A percentile compares a stretch with the other conserved stretches of the same genome.
Conservation (phyloP, 257 asterid species). For the Ilex aquifolium region DNA sequence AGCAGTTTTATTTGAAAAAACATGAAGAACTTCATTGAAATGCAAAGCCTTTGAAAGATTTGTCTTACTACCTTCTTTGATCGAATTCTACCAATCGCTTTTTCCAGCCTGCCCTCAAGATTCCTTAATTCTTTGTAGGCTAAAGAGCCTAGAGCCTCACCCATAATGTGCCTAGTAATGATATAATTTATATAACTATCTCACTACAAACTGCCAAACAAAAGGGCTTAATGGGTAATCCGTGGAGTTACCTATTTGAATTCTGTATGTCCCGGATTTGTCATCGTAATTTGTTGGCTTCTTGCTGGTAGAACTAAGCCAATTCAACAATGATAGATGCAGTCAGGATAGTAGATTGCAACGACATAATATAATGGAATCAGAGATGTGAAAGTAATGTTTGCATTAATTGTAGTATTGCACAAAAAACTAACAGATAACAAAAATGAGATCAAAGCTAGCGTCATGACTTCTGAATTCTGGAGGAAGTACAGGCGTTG, state of each 20-base stretch:
- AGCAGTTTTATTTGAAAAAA: background rate
- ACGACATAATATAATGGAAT: too few relatives aligned
- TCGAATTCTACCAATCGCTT: background rate
- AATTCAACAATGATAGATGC: background rate
- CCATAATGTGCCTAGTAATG: background rate
- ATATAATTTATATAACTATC: background rate
- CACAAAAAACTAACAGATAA: too few relatives aligned
- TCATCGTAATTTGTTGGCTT: background rate
- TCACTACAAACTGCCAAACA: background rate
- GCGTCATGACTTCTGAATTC: too few relatives aligned
- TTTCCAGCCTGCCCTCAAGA: background rate
- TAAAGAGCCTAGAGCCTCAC: background rate
- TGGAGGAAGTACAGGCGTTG: too few relatives aligned
- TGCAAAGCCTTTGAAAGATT: too few relatives aligned
- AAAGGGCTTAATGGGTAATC: too few relatives aligned
- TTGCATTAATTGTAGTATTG: too few relatives aligned
- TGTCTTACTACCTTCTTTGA: background rate
- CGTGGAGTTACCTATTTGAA: background rate
- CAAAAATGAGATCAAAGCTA: too few relatives aligned
- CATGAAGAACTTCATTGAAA: background rate
- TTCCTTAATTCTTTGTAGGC: background rate
- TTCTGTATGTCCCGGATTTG: background rate
- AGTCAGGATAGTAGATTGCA: background rate
- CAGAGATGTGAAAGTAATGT: too few relatives aligned
- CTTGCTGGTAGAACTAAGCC: constrained; percentile 1